A percentile compares a stretch with the other conserved stretches of the same genome.
These are phyloP conservation scores for Zasmidium citrigriseum DNA, from an alignment of 2,329 filamentous ascomycete genomes.

Conservation along the genomic window DNA sequence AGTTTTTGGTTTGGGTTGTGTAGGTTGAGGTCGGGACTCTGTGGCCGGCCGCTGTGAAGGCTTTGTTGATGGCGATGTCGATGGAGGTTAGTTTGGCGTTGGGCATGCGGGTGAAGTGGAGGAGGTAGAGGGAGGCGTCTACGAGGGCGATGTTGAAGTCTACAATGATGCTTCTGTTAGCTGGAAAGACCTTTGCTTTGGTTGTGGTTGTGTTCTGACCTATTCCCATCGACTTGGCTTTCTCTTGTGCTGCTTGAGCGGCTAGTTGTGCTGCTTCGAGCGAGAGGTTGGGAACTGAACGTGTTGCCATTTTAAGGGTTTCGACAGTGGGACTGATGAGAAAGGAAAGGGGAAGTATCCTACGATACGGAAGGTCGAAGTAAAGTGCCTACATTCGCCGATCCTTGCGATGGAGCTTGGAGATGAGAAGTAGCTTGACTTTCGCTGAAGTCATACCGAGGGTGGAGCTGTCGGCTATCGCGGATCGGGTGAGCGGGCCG, in stretches of 20 bases:
- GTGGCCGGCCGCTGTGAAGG: conserved; percentile 60
- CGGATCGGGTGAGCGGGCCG: neutral
- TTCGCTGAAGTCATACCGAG: neutral
- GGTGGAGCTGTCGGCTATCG: neutral
- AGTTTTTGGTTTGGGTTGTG: conserved; percentile 46
- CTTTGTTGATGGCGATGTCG: conserved; percentile 65
- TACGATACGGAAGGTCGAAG: neutral
- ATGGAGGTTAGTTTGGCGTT: conserved; percentile 55
- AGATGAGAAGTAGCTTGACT: neutral
- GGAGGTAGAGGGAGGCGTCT: conserved; percentile 47
- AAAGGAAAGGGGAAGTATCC: neutral
- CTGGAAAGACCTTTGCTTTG: neutral
- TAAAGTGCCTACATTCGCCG: neutral
- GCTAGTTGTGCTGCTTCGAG: conserved; percentile 38
- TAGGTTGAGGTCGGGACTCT: conserved; percentile 53
- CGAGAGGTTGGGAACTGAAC: conserved; percentile 35
- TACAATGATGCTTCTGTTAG: conserved; percentile 23
- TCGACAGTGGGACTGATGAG: neutral
- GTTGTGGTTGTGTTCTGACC: conserved; percentile 22
- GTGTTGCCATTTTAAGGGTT: conserved; percentile 29
- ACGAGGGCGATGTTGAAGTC: conserved; percentile 54
- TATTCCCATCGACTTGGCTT: conserved; percentile 39
- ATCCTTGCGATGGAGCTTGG: neutral
- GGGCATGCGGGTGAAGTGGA: conserved; percentile 52
- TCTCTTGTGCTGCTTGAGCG: conserved; percentile 36